phyloP scores from a whole-genome alignment of 192 early-diverging fungal genomes.

The Mortierella claussenii region DNA sequence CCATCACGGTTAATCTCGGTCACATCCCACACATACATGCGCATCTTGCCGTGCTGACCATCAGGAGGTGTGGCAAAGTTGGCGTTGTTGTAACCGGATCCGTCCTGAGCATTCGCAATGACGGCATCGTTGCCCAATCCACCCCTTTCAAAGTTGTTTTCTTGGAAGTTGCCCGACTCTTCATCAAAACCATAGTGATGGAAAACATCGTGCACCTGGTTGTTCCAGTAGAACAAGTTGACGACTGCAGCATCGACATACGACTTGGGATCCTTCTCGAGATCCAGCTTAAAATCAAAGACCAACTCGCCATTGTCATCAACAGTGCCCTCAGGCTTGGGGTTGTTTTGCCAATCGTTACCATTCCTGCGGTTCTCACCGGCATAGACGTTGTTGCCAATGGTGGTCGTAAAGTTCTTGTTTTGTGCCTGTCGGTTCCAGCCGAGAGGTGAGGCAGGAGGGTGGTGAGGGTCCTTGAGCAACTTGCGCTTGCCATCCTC shows the following conservation, averaged over 20 bases:
- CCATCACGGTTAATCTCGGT: constrained; percentile 81
- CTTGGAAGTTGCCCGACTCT: constrained; percentile 94
- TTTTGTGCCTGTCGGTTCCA: constrained; percentile 77
- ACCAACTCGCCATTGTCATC: constrained; percentile 53
- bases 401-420: constrained; percentile 73
- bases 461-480: constrained; percentile 63
- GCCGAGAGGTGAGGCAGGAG: constrained; percentile 70
- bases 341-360: constrained; percentile 77
- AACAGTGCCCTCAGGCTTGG: constrained; percentile 76
- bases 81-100: constrained; percentile 91
- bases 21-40: constrained; percentile 94
- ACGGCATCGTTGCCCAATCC: constrained; percentile 85
- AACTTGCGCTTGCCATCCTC: constrained; percentile 68
- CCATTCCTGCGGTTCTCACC: constrained; percentile 84
- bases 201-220: constrained; percentile 90
- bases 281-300: constrained; percentile 85
- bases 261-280: constrained; percentile 66
- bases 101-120: constrained; percentile 92
- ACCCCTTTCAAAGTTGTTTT: constrained; percentile 80
- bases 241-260: constrained; percentile 87
- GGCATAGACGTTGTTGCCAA: constrained; percentile 94
- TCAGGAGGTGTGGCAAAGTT: constrained; percentile 97
- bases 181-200: constrained; percentile 93
- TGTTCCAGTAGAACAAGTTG: constrained; percentile 95
- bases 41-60: constrained; percentile 91